Conservation (phyloP, 1,284 basidiomycete genomes). For the Sanghuangporus baumii region DNA sequence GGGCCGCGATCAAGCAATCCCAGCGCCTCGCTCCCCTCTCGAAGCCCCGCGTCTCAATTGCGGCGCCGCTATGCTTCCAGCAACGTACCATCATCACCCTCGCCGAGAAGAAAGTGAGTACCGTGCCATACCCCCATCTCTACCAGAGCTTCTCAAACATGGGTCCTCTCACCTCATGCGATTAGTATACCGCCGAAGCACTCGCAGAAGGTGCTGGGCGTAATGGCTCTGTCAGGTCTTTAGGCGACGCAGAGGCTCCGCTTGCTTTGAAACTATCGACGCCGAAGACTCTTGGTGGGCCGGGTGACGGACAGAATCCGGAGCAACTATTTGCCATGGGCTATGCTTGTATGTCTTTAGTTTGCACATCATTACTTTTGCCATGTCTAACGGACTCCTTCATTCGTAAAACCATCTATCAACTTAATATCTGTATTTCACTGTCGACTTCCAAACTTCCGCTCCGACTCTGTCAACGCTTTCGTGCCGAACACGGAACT, state of each 20-base stretch:
- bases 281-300: slow-evolving; percentile 51
- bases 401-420: too few species aligned
- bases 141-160: neutral
- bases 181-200: slow-evolving; percentile 50
- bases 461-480: too few species aligned
- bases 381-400: too few species aligned
- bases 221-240: slow-evolving; percentile 41
- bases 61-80: neutral
- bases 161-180: neutral
- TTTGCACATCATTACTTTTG: neutral
- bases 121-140: neutral
- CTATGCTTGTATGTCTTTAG: slow-evolving; percentile 37
- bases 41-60: neutral
- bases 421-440: too few species aligned
- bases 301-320: slow-evolving; percentile 52
- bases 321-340: slow-evolving; percentile 64
- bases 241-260: slow-evolving; percentile 33
- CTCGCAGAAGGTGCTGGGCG: slow-evolving; percentile 48
- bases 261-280: slow-evolving; percentile 42
- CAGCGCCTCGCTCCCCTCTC: neutral
- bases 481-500: too few species aligned
- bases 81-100: slow-evolving; percentile 10
- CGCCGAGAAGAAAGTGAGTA: slow-evolving; percentile 13
- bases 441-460: too few species aligned
- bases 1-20: neutral